phyloP scores from a whole-genome alignment of 225 moss, liverwort and hornwort genomes.

The Marchantia paleacea region DNA sequence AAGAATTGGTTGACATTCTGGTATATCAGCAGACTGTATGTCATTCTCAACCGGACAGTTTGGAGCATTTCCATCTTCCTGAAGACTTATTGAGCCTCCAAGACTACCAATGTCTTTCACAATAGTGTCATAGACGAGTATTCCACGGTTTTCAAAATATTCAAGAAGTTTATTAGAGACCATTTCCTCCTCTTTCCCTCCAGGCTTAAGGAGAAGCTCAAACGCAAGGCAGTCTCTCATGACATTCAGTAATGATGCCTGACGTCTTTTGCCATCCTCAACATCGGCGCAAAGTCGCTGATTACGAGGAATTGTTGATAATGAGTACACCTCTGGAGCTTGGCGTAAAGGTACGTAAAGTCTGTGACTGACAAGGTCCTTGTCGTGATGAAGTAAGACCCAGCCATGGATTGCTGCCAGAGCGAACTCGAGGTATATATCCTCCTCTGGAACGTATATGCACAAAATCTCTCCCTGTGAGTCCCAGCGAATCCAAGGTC shows the following conservation, averaged over 20 bases:
- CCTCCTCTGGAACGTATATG: constrained; percentile 7
- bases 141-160: neutral
- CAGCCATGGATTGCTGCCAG: constrained; percentile 25
- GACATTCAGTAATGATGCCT: neutral
- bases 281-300: constrained; percentile 9
- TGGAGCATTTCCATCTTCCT: neutral
- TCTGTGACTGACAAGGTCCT: constrained; percentile 3
- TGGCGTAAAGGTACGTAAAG: constrained; percentile 31
- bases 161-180: neutral
- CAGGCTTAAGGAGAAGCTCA: neutral
- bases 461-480: neutral
- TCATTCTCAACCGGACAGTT: neutral
- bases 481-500: neutral
- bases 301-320: neutral
- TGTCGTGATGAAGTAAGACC: constrained; percentile 28
- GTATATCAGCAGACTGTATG: neutral
- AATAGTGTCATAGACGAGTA: neutral
- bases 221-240: neutral
- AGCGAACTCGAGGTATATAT: constrained; percentile 22
- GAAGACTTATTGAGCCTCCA: neutral
- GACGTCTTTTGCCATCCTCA: too few relatives aligned
- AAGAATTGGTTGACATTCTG: neutral
- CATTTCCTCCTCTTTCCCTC: neutral
- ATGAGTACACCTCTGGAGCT: constrained; percentile 17
- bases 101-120: neutral